Percentiles rank a stretch among this genome's conserved stretches.
Evolutionary conservation across 352 stramenopile genomes (phyloP).

Genomic region (Globisporangium irregulare): DNA sequence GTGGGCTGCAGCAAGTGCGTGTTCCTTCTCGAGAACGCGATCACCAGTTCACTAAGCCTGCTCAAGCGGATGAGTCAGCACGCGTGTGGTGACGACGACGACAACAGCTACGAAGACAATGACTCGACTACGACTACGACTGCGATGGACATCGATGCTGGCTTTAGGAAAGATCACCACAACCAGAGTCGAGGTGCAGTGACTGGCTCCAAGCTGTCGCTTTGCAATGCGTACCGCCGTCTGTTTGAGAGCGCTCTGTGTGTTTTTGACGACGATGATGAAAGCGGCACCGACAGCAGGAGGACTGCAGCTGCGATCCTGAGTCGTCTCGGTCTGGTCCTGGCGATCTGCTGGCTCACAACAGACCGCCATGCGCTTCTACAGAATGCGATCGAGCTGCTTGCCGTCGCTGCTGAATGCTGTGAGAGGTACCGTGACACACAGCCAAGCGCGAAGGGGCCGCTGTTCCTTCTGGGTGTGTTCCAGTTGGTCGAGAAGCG

Average conservation of each 20-base stretch:
- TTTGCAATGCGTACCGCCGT: not conserved
- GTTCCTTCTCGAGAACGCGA: constrained; percentile 13
- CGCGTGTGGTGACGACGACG: not conserved
- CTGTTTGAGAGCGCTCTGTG: not conserved
- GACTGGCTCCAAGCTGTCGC: not conserved
- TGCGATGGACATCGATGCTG: not conserved
- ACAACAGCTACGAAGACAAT: not conserved
- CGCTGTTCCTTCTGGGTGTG: constrained; percentile 46
- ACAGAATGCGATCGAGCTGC: not conserved
- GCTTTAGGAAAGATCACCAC: not conserved
- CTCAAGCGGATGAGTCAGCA: not conserved
- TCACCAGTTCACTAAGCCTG: not conserved
- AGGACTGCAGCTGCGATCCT: constrained; percentile 9
- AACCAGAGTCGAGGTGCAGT: not conserved
- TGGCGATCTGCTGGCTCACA: constrained; percentile 6
- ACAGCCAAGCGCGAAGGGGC: constrained; percentile 16
- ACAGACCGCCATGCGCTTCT: not conserved
- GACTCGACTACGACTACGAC: not conserved
- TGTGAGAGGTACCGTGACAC: constrained; percentile 1
- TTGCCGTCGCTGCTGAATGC: not conserved
- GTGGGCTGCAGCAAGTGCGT: not conserved
- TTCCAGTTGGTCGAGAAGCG: constrained; percentile 26
- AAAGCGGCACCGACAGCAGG: not conserved
- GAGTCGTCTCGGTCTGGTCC: constrained; percentile 11
- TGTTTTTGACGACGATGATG: not conserved